Percentiles rank a stretch among this genome's conserved stretches.
Conservation (phyloP, 2,329 filamentous ascomycete genomes). For the Didymella arachidicola region DNA sequence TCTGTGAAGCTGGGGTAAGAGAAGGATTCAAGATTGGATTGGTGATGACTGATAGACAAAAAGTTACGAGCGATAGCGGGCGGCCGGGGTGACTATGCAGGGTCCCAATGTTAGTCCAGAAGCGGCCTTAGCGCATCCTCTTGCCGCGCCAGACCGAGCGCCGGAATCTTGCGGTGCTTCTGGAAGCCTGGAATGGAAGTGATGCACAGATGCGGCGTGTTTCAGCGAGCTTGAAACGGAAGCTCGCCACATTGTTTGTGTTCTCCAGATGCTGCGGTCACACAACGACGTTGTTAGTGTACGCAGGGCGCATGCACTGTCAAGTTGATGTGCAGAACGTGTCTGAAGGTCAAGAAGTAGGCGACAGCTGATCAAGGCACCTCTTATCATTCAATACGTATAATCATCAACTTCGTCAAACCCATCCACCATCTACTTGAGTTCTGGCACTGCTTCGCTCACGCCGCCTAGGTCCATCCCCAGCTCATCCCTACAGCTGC, state of each 20-base stretch:
- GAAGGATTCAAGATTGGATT: conserved; percentile 1
- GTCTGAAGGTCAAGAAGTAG: background rate
- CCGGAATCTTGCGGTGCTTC: background rate
- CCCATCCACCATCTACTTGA: conserved; percentile 5
- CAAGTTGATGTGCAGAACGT: background rate
- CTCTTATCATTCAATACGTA: conserved; percentile 4
- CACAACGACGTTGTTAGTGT: background rate
- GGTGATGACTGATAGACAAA: conserved; percentile 20
- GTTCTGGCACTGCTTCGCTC: conserved; percentile 28
- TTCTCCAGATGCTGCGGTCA: background rate
- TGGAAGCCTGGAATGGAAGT: conserved; percentile 10
- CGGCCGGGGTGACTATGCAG: conserved; percentile 14
- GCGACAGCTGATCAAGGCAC: background rate
- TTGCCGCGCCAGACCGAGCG: conserved; percentile 1
- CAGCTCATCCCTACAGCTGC: conserved; percentile 55
- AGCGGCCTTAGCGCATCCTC: conserved; percentile 4
- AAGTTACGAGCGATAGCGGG: conserved; percentile 21
- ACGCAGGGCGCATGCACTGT: background rate
- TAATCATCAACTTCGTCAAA: conserved; percentile 5
- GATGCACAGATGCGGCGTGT: conserved; percentile 10
- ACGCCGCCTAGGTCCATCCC: conserved; percentile 44
- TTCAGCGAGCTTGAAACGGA: conserved; percentile 13
- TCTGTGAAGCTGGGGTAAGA: background rate
- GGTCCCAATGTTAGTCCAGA: conserved; percentile 2
- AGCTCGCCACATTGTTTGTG: conserved; percentile 9